Percentiles rank a stretch among this genome's conserved stretches.
Evolutionary conservation across 305 asterid species (phyloP).

Genomic region (Fraxinus albicans): DNA sequence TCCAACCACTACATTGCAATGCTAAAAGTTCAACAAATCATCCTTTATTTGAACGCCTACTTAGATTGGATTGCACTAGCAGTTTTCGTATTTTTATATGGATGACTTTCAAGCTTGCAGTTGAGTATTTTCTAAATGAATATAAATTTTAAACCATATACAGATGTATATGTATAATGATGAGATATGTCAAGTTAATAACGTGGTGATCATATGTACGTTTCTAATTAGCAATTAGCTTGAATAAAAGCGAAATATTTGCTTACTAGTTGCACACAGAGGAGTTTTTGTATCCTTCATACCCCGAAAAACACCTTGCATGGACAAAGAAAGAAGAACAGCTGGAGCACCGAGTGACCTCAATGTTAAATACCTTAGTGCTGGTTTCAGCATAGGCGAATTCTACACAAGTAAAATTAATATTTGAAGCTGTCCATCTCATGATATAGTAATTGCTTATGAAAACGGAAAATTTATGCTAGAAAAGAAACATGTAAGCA

Average conservation of each 20-base stretch:
- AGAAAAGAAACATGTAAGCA: neutral
- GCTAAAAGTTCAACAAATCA: neutral
- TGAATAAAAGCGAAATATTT: neutral
- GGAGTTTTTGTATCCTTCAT: conserved; percentile 63
- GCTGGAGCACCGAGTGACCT: conserved; percentile 71
- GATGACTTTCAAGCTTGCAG: neutral
- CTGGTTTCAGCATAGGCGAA: conserved; percentile 55
- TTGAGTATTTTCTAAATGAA: neutral
- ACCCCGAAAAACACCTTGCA: conserved; percentile 66
- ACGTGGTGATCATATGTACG: neutral
- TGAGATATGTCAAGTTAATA: neutral
- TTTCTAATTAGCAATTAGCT: neutral
- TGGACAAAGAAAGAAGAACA: conserved; percentile 59
- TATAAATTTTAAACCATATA: neutral
- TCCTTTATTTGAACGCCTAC: neutral
- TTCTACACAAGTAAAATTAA: conserved; percentile 23
- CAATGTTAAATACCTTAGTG: conserved; percentile 45
- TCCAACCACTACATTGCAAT: conserved; percentile 41
- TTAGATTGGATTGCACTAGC: neutral
- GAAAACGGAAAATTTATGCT: neutral
- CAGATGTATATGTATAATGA: neutral
- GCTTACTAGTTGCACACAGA: conserved; percentile 48
- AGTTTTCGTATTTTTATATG: neutral
- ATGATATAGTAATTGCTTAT: neutral
- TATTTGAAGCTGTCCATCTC: neutral